These are phyloP conservation scores for Wickerhamiella australiensis DNA, from an alignment of 805 yeast species.

Conservation along the genomic window DNA sequence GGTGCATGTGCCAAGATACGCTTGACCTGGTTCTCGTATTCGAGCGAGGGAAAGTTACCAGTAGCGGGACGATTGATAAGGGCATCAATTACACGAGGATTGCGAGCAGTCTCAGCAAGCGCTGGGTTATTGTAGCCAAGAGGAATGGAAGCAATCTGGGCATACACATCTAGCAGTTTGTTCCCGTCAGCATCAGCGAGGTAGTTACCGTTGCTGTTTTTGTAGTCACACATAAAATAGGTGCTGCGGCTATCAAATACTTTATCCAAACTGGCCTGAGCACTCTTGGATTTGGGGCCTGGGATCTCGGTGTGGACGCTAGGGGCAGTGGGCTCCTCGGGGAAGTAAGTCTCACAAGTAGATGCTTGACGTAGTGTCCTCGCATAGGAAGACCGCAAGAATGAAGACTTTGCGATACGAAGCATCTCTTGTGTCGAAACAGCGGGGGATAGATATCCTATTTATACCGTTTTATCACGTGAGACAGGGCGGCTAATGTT, in stretches of 20 bases:
- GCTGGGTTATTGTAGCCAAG: slow-evolving; percentile 80
- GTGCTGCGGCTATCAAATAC: slow-evolving; percentile 63
- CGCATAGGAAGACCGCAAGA: not conserved
- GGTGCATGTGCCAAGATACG: slow-evolving; percentile 67
- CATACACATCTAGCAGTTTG: slow-evolving; percentile 57
- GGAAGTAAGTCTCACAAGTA: slow-evolving; percentile 37
- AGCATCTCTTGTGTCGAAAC: not conserved
- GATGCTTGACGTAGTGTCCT: slow-evolving; percentile 14
- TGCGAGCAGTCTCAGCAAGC: slow-evolving; percentile 51
- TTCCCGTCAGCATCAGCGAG: slow-evolving; percentile 74
- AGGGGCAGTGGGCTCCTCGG: slow-evolving; percentile 70
- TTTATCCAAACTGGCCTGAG: slow-evolving; percentile 40
- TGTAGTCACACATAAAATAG: slow-evolving; percentile 65
- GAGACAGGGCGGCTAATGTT: slow-evolving; percentile 1
- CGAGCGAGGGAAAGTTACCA: slow-evolving; percentile 67
- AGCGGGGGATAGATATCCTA: not conserved
- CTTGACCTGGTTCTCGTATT: slow-evolving; percentile 38
- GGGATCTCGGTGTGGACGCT: slow-evolving; percentile 53
- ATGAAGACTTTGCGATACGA: slow-evolving; percentile 1
- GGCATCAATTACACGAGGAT: slow-evolving; percentile 60
- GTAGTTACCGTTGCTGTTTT: slow-evolving; percentile 66
- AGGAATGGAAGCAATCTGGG: slow-evolving; percentile 77
- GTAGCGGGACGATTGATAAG: slow-evolving; percentile 74
- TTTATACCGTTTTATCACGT: not conserved
- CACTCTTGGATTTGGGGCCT: slow-evolving; percentile 55